Percentiles rank a stretch among this genome's conserved stretches.
phyloP scores from a whole-genome alignment of 2,329 filamentous ascomycete species.

The Colletotrichum siamense region DNA sequence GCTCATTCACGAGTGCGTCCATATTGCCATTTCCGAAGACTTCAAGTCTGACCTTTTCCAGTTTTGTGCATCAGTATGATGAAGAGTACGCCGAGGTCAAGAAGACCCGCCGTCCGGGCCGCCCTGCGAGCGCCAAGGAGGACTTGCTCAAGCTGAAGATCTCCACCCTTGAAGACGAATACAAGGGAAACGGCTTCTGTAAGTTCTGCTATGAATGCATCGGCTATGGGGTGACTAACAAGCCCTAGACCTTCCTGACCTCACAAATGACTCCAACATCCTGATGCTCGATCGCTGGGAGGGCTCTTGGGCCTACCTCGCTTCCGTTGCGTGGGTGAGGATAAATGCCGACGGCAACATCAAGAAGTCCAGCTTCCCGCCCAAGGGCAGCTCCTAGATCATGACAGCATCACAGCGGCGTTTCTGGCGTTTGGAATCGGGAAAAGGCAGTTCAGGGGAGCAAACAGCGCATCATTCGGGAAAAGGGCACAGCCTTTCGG shows the following conservation, averaged over 20 bases:
- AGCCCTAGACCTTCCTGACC: conserved; percentile 65
- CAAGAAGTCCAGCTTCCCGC: conserved; percentile 79
- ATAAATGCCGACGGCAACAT: conserved; percentile 69
- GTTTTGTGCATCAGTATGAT: conserved; percentile 71
- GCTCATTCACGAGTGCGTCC: conserved; percentile 64
- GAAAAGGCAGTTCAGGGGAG: background rate
- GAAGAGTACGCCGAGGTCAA: conserved; percentile 72
- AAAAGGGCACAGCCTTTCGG: background rate
- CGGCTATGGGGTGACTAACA: background rate
- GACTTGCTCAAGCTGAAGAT: conserved; percentile 78
- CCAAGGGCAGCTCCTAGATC: conserved; percentile 42
- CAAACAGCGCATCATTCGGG: background rate
- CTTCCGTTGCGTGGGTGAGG: conserved; percentile 78
- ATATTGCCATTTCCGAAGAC: background rate
- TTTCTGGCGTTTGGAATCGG: conserved; percentile 11
- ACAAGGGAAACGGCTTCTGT: conserved; percentile 79
- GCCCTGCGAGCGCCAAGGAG: conserved; percentile 79
- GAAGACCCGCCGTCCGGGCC: conserved; percentile 75
- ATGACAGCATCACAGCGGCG: background rate
- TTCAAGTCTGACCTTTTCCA: conserved; percentile 37
- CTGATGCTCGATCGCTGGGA: conserved; percentile 76
- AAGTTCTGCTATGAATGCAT: conserved; percentile 32
- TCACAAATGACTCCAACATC: conserved; percentile 71
- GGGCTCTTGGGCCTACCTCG: conserved; percentile 82
- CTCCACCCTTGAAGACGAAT: conserved; percentile 77